Percentiles rank a stretch among this genome's conserved stretches.
Evolutionary conservation across 305 asterid species (phyloP).

Genomic region (Solanum chacoense): DNA sequence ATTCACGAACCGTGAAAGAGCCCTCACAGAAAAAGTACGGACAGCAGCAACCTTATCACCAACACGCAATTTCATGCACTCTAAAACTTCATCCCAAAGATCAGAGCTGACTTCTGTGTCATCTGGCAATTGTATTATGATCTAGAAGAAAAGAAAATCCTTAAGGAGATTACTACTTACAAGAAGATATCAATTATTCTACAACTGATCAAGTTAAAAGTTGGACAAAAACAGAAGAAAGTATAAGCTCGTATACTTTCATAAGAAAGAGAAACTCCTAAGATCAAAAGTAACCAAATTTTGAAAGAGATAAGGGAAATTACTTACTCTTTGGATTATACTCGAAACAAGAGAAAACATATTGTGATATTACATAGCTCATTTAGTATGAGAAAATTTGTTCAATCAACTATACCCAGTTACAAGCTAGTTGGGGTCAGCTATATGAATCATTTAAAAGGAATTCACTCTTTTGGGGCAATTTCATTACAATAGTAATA

Average conservation of each 20-base stretch:
- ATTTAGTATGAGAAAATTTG: neutral
- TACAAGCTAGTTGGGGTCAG: neutral
- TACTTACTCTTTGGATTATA: neutral
- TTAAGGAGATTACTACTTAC: neutral
- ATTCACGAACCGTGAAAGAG: slow-evolving; percentile 77
- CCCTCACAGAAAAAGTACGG: slow-evolving; percentile 74
- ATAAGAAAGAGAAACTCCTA: neutral
- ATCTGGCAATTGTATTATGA: slow-evolving; percentile 90
- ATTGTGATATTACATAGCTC: neutral
- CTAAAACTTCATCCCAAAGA: slow-evolving; percentile 97
- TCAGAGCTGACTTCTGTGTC: slow-evolving; percentile 85
- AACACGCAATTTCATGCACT: slow-evolving; percentile 57
- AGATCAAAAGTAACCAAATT: neutral
- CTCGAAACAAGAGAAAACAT: neutral
- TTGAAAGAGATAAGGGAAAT: neutral
- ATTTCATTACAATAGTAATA: neutral
- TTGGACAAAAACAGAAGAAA: neutral
- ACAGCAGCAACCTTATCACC: slow-evolving; percentile 70
- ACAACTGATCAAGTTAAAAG: neutral
- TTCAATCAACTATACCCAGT: neutral
- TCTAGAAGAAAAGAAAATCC: slow-evolving; percentile 25
- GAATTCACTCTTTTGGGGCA: neutral
- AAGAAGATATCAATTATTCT: neutral
- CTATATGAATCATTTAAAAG: too few relatives aligned
- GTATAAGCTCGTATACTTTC: neutral